phyloP scores from a whole-genome alignment of 2,329 filamentous ascomycete species.

The Amylocarpus encephaloides region DNA sequence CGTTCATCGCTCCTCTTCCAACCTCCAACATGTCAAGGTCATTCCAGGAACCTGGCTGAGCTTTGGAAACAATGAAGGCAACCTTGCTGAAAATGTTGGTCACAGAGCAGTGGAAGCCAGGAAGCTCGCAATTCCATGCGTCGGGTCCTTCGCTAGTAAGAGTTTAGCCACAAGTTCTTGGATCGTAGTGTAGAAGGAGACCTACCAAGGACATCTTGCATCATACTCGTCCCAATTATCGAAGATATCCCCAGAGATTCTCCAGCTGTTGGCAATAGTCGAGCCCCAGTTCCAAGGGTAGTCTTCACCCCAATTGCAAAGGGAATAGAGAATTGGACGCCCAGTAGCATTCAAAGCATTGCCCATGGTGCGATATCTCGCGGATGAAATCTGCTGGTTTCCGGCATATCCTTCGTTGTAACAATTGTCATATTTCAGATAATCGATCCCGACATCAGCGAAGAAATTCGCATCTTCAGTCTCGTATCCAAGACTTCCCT shows the following conservation, averaged over 20 bases:
- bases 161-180: neutral
- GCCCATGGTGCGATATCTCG: constrained; percentile 34
- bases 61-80: constrained; percentile 27
- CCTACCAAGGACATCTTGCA: constrained; percentile 31
- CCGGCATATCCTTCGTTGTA: constrained; percentile 48
- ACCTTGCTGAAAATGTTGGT: constrained; percentile 28
- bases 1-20: constrained; percentile 33
- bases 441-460: constrained; percentile 46
- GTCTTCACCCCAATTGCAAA: constrained; percentile 46
- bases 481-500: constrained; percentile 44
- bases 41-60: constrained; percentile 29
- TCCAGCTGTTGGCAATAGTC: constrained; percentile 34
- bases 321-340: constrained; percentile 34
- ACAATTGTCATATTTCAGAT: constrained; percentile 52
- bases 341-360: constrained; percentile 33
- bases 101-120: constrained; percentile 30
- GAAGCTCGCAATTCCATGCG: constrained; percentile 27
- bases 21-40: constrained; percentile 34
- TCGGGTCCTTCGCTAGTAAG: constrained; percentile 33
- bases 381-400: constrained; percentile 34
- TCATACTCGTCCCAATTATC: constrained; percentile 36
- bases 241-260: constrained; percentile 36
- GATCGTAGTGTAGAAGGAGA: neutral
- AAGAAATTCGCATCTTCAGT: constrained; percentile 45
- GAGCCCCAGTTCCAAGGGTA: constrained; percentile 35